Conservation (phyloP, 2,329 filamentous ascomycete genomes). For the Kalmusia sp. region DNA sequence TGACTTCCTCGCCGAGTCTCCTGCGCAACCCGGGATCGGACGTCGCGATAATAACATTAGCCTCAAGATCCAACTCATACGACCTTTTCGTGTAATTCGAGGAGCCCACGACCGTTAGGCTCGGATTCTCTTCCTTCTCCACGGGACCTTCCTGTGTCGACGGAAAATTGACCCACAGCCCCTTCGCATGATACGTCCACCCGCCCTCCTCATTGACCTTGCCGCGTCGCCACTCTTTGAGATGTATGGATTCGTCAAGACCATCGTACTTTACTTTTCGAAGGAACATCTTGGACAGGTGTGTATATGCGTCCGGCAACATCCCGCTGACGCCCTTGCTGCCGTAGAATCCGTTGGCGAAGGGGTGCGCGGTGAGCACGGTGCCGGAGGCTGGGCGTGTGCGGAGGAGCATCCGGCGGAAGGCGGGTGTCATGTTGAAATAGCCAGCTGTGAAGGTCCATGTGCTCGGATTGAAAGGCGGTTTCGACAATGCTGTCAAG, state of each 20-base stretch:
- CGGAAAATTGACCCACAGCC: conserved; percentile 84
- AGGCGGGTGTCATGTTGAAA: conserved; percentile 91
- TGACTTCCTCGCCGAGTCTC: conserved; percentile 79
- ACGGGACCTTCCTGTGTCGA: conserved; percentile 53
- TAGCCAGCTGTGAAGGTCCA: conserved; percentile 99
- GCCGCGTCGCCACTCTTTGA: conserved; percentile 89
- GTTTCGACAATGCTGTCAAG: conserved; percentile 71
- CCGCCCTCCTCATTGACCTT: conserved; percentile 80
- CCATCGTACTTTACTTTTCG: conserved; percentile 63
- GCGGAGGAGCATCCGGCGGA: conserved; percentile 79
- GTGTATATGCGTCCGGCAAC: conserved; percentile 89
- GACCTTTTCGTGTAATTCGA: conserved; percentile 96
- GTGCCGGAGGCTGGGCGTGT: conserved; percentile 75
- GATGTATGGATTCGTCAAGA: conserved; percentile 65
- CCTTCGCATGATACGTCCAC: conserved; percentile 99
- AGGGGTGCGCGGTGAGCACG: conserved; percentile 89
- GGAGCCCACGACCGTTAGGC: conserved; percentile 84
- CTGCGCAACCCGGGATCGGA: conserved; percentile 73
- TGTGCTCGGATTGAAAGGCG: conserved; percentile 70
- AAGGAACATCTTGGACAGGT: conserved; percentile 84
- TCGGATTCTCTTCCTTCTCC: conserved; percentile 66
- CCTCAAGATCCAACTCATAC: conserved; percentile 91
- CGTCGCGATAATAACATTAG: conserved; percentile 86
- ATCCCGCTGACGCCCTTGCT: conserved; percentile 88
- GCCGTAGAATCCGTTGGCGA: conserved; percentile 94